Conservation (phyloP, 106 monocot species). For the Triglochin maritima region DNA sequence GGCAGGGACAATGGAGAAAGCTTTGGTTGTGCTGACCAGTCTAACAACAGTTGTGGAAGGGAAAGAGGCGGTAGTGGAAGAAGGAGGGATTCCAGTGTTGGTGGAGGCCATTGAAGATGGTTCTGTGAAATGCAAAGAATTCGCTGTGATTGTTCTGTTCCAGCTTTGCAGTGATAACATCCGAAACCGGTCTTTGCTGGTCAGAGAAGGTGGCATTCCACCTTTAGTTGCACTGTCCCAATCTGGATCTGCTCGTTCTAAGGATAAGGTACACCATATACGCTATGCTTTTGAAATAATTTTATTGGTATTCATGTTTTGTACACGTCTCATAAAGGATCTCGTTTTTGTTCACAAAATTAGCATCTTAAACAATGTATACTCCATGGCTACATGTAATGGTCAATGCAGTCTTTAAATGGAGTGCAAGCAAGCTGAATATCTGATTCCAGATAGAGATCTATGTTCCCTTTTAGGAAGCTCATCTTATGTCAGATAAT, state of each 20-base stretch:
- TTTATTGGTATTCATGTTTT: neutral
- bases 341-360: neutral
- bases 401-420: too few species aligned
- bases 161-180: conserved; percentile 60
- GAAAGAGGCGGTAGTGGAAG: conserved; percentile 35
- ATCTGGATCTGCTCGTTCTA: conserved; percentile 56
- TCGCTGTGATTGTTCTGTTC: conserved; percentile 67
- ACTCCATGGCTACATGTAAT: neutral
- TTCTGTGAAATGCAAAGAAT: conserved; percentile 52
- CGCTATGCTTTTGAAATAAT: neutral
- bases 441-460: too few species aligned
- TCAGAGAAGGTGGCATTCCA: conserved; percentile 85
- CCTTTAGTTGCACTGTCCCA: conserved; percentile 79
- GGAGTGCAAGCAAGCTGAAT: too few species aligned
- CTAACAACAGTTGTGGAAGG: conserved; percentile 40
- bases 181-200: conserved; percentile 42
- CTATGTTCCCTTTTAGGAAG: too few species aligned
- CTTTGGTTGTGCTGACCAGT: conserved; percentile 46
- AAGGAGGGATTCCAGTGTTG: conserved; percentile 49
- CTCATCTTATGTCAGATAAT: too few species aligned
- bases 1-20: conserved; percentile 41
- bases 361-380: neutral
- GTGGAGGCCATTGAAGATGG: conserved; percentile 82
- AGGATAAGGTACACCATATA: conserved; percentile 49
- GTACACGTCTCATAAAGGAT: neutral